Percentiles rank a stretch among this genome's conserved stretches.
Evolutionary conservation across 163 green algal genomes (phyloP).

Genomic region (Volvox carteri): DNA sequence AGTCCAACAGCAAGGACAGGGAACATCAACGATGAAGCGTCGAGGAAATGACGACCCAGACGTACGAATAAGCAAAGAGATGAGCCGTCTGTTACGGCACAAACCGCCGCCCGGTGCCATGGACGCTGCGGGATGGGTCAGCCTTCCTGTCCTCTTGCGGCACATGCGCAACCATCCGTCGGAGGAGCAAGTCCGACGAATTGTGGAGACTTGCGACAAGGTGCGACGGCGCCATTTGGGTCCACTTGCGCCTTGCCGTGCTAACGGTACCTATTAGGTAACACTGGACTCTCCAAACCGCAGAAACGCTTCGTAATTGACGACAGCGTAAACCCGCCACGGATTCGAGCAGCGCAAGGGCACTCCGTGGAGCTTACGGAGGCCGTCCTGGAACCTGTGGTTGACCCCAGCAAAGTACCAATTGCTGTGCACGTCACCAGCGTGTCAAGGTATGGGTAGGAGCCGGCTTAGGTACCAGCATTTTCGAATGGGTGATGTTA

Average conservation of each 20-base stretch:
- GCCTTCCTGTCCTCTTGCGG: conserved; percentile 56
- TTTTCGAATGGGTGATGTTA: too few relatives aligned
- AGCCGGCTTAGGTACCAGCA: too few relatives aligned
- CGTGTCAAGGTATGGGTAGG: conserved; percentile 29
- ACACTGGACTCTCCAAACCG: not conserved
- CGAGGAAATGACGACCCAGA: conserved; percentile 2
- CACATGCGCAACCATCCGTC: conserved; percentile 57
- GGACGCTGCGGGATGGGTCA: conserved; percentile 65
- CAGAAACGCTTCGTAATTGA: conserved; percentile 77
- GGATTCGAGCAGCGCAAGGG: conserved; percentile 75
- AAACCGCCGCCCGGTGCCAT: conserved; percentile 64
- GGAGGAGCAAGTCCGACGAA: conserved; percentile 46
- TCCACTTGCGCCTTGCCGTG: not conserved
- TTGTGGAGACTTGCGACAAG: conserved; percentile 53
- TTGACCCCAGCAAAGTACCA: conserved; percentile 48
- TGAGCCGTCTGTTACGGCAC: conserved; percentile 69
- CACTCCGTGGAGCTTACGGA: conserved; percentile 70
- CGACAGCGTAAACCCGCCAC: conserved; percentile 47
- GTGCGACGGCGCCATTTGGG: not conserved
- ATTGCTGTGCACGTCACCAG: conserved; percentile 70
- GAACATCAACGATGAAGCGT: conserved; percentile 3
- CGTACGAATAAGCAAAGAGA: conserved; percentile 63
- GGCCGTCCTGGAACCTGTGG: conserved; percentile 66
- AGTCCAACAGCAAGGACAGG: not conserved
- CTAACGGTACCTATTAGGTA: too few relatives aligned